Conservation (phyloP, 78 protist species). For the Dictyostelium intermedium region DNA sequence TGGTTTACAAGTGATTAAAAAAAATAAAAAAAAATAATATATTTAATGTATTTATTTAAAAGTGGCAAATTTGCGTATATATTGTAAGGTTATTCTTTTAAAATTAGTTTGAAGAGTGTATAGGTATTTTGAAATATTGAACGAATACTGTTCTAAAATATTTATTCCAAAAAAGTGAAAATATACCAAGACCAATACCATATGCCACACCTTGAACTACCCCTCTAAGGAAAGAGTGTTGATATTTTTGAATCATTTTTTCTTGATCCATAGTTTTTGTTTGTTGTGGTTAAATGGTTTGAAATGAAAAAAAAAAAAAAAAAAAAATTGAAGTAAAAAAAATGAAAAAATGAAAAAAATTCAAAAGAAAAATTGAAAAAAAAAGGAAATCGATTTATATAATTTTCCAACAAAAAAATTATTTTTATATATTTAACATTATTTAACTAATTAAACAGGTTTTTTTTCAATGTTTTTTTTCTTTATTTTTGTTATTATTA, state of each 20-base stretch:
- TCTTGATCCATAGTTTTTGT: not conserved
- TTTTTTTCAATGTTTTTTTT: not conserved
- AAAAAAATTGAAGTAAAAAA: not conserved
- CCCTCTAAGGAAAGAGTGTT: not conserved
- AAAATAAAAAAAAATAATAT: too few species aligned
- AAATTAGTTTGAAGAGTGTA: not conserved
- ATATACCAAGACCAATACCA: constrained; percentile 50
- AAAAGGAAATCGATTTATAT: too few species aligned
- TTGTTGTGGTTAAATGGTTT: not conserved
- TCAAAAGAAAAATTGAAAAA: too few species aligned
- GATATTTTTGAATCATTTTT: not conserved
- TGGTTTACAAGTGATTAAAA: too few species aligned
- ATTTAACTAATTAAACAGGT: too few species aligned
- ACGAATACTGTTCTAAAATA: constrained; percentile 12
- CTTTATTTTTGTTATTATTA: too few species aligned
- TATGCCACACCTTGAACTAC: constrained; percentile 39
- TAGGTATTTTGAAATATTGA: not conserved
- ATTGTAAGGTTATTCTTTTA: not conserved
- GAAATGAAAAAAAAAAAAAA: not conserved
- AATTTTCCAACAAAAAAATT: too few species aligned
- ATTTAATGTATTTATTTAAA: too few species aligned
- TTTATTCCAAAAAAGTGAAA: constrained; percentile 52
- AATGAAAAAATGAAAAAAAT: too few species aligned
- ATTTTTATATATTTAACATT: too few species aligned
- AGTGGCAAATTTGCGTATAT: not conserved